phyloP scores from a whole-genome alignment of 2,329 filamentous ascomycete species.

The Pseudogymnoascus sp. region DNA sequence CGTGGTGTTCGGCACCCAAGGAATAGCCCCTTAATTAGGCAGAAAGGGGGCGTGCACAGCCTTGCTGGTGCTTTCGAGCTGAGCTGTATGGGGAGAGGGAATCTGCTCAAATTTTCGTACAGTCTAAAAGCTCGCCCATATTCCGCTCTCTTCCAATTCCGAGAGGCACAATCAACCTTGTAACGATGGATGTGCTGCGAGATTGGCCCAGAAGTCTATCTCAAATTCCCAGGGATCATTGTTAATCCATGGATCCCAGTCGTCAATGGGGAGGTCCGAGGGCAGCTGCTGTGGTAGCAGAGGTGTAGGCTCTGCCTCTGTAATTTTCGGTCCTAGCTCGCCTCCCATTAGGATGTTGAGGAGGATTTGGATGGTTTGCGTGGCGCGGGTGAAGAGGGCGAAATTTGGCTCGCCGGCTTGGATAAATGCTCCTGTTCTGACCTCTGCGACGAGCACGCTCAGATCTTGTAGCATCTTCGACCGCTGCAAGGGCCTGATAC shows the following conservation, averaged over 20 bases:
- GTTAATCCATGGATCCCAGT: conserved; percentile 18
- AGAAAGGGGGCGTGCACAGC: not conserved
- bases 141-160: not conserved
- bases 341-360: conserved; percentile 19
- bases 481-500: not conserved
- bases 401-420: conserved; percentile 28
- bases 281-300: not conserved
- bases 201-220: conserved; percentile 29
- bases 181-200: conserved; percentile 29
- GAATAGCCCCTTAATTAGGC: no score
- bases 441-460: conserved; percentile 29
- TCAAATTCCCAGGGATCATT: conserved; percentile 28
- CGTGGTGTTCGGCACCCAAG: no score
- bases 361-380: conserved; percentile 28
- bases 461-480: conserved; percentile 29
- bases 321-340: not conserved
- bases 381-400: conserved; percentile 26
- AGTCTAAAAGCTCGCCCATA: not conserved
- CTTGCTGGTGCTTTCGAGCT: not conserved
- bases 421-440: conserved; percentile 28
- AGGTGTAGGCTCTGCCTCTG: not conserved
- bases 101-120: not conserved
- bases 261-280: conserved; percentile 2
- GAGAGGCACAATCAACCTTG: not conserved
- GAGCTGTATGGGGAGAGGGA: not conserved